Conservation (phyloP, 2,329 filamentous ascomycete genomes). For the Ophiostoma sp. region DNA sequence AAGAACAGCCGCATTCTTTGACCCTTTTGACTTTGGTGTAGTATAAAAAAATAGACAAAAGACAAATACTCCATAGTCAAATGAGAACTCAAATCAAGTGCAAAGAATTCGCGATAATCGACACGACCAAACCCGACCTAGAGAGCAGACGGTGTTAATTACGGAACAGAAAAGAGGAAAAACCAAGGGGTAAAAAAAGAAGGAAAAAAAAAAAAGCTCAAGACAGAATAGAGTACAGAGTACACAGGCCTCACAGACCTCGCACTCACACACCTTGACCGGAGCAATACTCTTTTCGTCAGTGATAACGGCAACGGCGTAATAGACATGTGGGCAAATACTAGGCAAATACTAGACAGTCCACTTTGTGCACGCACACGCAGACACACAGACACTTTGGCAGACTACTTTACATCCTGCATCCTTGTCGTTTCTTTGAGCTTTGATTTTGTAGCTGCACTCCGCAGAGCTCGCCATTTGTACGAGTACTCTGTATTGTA, state of each 20-base stretch:
- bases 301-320: constrained; percentile 1
- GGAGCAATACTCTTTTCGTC: constrained; percentile 13
- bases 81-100: background rate
- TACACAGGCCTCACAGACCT: background rate
- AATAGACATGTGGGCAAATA: background rate
- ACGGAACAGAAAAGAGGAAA: background rate
- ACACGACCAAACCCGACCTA: background rate
- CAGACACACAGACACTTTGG: background rate
- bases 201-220: background rate
- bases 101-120: background rate
- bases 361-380: background rate
- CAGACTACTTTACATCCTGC: constrained; percentile 7
- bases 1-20: constrained; percentile 4
- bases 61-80: background rate
- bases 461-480: background rate
- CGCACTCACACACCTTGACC: background rate
- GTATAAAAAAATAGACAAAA: background rate
- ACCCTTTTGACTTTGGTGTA: background rate
- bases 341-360: background rate
- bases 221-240: background rate
- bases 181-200: background rate
- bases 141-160: background rate
- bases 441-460: background rate
- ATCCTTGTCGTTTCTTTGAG: constrained; percentile 3
- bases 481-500: background rate